Base-by-base conservation (phyloP, 495 filamentous ascomycete species). In the Xylaria bambusicola region DNA sequence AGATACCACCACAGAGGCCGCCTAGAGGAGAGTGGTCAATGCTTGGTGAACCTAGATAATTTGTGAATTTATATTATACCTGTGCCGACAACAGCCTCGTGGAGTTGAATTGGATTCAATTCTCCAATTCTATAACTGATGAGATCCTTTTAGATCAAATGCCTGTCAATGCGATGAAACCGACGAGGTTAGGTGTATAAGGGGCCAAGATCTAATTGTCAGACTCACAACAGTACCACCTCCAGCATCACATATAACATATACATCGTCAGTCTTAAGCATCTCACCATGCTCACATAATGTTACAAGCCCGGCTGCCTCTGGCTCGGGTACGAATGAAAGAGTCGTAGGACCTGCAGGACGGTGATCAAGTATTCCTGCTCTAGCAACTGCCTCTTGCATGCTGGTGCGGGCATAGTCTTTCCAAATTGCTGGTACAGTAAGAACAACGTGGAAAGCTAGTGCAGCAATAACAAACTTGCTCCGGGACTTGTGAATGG, bases 201-300 rank as follows among this genome's bases (percentile, higher is more conserved):
- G 44, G n/a, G 44, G 17, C 20, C 17, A 45, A 21, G 2, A 45
- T 24, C 6, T 9, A 8, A 23, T 24, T 21, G 23, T 45, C 9
- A 45, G 0, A 53, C 48, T 45, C 17, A 60, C 58, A 2, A 50
- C 67, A 6, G 67, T 67, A 8, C 65, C 67, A 24, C 65, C 67
- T 12, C 62, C 67, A 38, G 59, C 62, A 21, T 67, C 65, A 17
- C 45, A 55, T 15, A 68, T 52, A 9, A 68, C 61, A n/a, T 62
- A 68, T 5, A 13, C 42, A 21, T 68, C 68, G 3, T 57, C 61
- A 7, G 40, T 7, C 65, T 70, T n/a, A 17, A 47, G 23, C 5
- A 27, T 27, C 23, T 27, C 23, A 13, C 44, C 44, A 47, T 47
- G 10, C 10, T 47, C 29, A 10, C 44, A 47, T 13, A 47, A 23